Conservation (phyloP, 2,329 filamentous ascomycete species). For the Penicillium psychrosexuale region DNA sequence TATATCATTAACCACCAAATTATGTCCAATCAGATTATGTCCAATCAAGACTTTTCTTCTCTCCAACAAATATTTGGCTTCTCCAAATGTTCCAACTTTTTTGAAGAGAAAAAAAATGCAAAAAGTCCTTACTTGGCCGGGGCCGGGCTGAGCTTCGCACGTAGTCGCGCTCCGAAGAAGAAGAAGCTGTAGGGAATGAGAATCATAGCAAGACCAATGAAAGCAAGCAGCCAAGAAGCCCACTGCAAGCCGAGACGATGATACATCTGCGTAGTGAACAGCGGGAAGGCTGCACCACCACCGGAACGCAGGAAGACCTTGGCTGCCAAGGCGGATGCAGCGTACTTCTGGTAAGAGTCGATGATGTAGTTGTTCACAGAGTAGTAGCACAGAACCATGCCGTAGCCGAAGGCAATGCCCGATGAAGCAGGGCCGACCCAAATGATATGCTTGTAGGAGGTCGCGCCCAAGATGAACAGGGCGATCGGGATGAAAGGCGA, state of each 20-base stretch:
- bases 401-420: conserved; percentile 68
- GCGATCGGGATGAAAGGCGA: conserved; percentile 66
- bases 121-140: not conserved
- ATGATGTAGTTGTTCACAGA: conserved; percentile 71
- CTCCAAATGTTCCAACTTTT: not conserved
- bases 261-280: conserved; percentile 78
- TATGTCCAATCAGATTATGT: not conserved
- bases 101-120: not conserved
- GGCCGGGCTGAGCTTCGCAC: conserved; percentile 11
- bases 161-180: conserved; percentile 16
- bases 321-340: conserved; percentile 44
- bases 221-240: conserved; percentile 67
- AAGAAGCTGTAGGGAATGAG: conserved; percentile 23
- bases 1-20: not conserved
- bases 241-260: conserved; percentile 66
- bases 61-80: not conserved
- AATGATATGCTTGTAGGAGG: conserved; percentile 55
- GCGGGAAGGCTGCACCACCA: conserved; percentile 69
- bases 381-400: conserved; percentile 77
- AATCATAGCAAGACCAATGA: conserved; percentile 37
- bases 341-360: conserved; percentile 52
- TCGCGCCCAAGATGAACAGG: conserved; percentile 61
- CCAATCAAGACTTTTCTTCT: not conserved
- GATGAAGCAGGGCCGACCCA: conserved; percentile 57
- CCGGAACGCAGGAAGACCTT: conserved; percentile 50